These are phyloP conservation scores for Sideroxylon spinosum DNA, from an alignment of 179 eudicot genomes.

Conservation along the genomic window DNA sequence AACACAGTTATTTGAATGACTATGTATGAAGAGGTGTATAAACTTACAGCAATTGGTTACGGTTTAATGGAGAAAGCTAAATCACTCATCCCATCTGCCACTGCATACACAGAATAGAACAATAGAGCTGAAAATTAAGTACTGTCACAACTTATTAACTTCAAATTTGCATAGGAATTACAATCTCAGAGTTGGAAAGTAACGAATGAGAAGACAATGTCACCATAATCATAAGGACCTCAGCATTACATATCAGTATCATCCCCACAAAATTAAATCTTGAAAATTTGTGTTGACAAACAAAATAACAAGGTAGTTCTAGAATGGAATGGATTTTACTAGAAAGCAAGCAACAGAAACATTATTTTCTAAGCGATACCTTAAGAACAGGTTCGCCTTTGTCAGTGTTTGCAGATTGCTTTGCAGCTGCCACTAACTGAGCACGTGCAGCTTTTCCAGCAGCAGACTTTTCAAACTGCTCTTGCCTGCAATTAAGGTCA, in stretches of 20 bases:
- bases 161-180: too few relatives aligned
- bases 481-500: conserved; percentile 46
- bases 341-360: not conserved
- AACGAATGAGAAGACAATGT: not conserved
- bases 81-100: conserved; percentile 74
- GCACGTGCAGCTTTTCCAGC: conserved; percentile 79
- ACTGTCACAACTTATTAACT: not conserved
- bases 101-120: conserved; percentile 42
- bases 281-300: not conserved
- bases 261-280: not conserved
- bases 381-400: conserved; percentile 77
- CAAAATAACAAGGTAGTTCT: not conserved
- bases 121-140: conserved; percentile 7
- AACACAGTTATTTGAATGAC: too few relatives aligned
- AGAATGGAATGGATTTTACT: not conserved
- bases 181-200: too few relatives aligned
- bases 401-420: conserved; percentile 48
- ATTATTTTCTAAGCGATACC: conserved; percentile 33
- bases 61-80: too few relatives aligned
- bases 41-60: too few relatives aligned
- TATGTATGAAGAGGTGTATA: too few relatives aligned
- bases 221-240: not conserved
- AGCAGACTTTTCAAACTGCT: conserved; percentile 67
- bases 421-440: conserved; percentile 59
- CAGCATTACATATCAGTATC: not conserved